Evolutionary conservation across 371 early-diverging fungal species (phyloP).

Genomic region (Mortierella sp.): DNA sequence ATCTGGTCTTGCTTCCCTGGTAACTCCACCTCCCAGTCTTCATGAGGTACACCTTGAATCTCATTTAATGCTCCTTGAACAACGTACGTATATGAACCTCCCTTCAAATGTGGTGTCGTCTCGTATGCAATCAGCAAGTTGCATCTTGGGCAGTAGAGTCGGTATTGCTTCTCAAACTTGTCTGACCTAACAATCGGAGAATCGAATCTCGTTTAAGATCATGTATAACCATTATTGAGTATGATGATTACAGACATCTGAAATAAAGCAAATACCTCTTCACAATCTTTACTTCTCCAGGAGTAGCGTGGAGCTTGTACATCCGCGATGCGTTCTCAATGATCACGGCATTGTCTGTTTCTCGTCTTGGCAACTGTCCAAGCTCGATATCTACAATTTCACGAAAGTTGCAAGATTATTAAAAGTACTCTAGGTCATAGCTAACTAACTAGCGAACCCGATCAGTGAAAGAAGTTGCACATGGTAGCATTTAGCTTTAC

Average conservation of each 20-base stretch:
- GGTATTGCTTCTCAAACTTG: constrained; percentile 72
- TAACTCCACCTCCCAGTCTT: constrained; percentile 48
- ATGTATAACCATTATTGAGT: not conserved
- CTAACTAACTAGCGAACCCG: not conserved
- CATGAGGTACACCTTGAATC: constrained; percentile 64
- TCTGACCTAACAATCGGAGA: constrained; percentile 56
- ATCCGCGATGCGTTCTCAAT: constrained; percentile 71
- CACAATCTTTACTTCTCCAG: constrained; percentile 60
- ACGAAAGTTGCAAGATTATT: not conserved
- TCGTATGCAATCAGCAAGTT: constrained; percentile 71
- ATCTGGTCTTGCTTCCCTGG: constrained; percentile 11
- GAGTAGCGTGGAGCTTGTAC: constrained; percentile 70
- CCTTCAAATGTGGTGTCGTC: constrained; percentile 66
- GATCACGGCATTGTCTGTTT: constrained; percentile 74
- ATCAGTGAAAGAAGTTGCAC: not conserved
- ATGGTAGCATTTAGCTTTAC: constrained; percentile 27
- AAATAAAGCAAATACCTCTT: constrained; percentile 57
- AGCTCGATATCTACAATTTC: constrained; percentile 57
- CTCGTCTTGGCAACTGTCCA: constrained; percentile 69
- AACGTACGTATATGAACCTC: constrained; percentile 71
- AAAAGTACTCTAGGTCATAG: too few relatives aligned
- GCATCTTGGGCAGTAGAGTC: constrained; percentile 74
- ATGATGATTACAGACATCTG: not conserved
- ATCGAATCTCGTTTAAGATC: not conserved
- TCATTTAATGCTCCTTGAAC: constrained; percentile 72